phyloP scores from a whole-genome alignment of 306 rosid species.

The Cicer yamashitae region DNA sequence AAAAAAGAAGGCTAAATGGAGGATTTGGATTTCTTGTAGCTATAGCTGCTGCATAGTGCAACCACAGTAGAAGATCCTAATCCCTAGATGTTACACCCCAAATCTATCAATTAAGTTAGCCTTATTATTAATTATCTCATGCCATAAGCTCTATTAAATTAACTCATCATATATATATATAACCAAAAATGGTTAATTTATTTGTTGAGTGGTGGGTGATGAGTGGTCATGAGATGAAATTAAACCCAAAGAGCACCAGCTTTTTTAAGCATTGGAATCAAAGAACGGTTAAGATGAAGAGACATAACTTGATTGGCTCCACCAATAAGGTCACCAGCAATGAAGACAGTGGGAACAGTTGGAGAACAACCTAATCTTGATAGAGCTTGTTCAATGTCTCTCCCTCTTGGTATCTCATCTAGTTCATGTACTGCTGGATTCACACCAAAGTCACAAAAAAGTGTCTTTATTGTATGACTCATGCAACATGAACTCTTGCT shows the following conservation, averaged over 20 bases:
- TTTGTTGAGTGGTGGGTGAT: background rate
- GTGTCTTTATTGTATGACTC: constrained; percentile 84
- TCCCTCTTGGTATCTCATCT: constrained; percentile 84
- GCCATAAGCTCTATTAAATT: background rate
- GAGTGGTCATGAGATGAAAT: too few species aligned
- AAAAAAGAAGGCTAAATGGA: background rate
- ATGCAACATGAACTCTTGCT: constrained; percentile 92
- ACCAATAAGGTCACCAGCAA: constrained; percentile 80
- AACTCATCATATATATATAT: constrained; percentile 32
- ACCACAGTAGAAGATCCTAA: background rate
- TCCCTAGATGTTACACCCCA: background rate
- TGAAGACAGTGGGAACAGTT: constrained; percentile 84
- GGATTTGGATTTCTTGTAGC: background rate
- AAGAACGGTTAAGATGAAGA: constrained; percentile 82
- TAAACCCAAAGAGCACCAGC: constrained; percentile 90
- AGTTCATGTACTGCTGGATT: constrained; percentile 84
- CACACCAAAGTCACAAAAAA: constrained; percentile 84
- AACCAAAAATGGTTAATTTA: constrained; percentile 41
- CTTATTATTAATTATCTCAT: background rate
- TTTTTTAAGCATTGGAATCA: constrained; percentile 87
- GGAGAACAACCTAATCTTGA: constrained; percentile 71
- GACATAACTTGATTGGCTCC: constrained; percentile 93
- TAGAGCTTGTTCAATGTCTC: constrained; percentile 90
- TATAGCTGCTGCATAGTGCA: too few species aligned
- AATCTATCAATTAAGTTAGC: background rate